Conservation (phyloP, 2,329 filamentous ascomycete species). For the Seiridium unicorne region DNA sequence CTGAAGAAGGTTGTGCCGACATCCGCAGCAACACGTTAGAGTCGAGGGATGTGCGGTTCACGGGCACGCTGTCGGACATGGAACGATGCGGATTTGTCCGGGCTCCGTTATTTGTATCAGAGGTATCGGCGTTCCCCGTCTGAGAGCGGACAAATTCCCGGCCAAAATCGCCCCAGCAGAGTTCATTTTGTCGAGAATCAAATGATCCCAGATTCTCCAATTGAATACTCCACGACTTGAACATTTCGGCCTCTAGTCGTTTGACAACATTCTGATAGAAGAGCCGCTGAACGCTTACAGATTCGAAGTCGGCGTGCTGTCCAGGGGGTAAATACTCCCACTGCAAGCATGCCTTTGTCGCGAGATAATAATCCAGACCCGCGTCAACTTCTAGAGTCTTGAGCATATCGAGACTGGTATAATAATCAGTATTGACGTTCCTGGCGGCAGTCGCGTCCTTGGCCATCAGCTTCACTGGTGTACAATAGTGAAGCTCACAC, state of each 20-base stretch:
- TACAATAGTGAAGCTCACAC: conserved; percentile 26
- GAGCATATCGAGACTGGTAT: conserved; percentile 22
- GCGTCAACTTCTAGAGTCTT: conserved; percentile 21
- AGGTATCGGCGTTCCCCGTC: conserved; percentile 9
- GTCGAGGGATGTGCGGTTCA: neutral
- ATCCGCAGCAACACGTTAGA: neutral
- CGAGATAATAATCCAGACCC: conserved; percentile 24
- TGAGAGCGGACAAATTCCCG: conserved; percentile 17
- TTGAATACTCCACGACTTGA: conserved; percentile 23
- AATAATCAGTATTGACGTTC: conserved; percentile 22
- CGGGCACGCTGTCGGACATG: neutral
- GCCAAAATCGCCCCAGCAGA: conserved; percentile 20
- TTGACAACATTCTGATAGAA: conserved; percentile 26
- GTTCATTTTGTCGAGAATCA: conserved; percentile 18
- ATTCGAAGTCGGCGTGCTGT: conserved; percentile 18
- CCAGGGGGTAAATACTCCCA: conserved; percentile 21
- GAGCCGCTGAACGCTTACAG: conserved; percentile 21
- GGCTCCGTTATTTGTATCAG: neutral
- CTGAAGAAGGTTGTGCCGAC: neutral
- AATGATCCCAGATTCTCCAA: conserved; percentile 20
- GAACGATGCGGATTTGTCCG: neutral
- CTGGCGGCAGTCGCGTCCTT: conserved; percentile 15
- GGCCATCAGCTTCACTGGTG: conserved; percentile 20
- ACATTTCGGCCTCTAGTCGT: conserved; percentile 24
- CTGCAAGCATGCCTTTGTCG: conserved; percentile 22